phyloP scores from a whole-genome alignment of 176 grass and related monocot genomes.

The Oryza coarctata region DNA sequence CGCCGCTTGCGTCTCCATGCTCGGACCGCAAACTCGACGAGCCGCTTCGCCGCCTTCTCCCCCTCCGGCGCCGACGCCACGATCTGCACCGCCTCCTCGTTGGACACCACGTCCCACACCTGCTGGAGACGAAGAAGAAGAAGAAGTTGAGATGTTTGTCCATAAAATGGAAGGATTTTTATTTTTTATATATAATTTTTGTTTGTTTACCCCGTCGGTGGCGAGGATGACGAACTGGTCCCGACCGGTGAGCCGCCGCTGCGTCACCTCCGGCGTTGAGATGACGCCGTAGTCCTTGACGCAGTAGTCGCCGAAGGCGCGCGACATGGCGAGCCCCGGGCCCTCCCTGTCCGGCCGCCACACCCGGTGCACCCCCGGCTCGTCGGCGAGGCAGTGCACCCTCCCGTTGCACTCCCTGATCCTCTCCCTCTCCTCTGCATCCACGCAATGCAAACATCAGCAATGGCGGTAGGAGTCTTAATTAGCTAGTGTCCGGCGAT shows the following conservation, averaged over 20 bases:
- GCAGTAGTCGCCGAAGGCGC: slow-evolving; percentile 87
- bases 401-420: slow-evolving; percentile 75
- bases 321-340: slow-evolving; percentile 91
- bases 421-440: slow-evolving; percentile 73
- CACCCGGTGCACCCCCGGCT: slow-evolving; percentile 77
- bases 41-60: slow-evolving; percentile 66
- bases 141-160: neutral
- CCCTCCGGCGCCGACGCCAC: slow-evolving; percentile 54
- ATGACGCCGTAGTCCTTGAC: slow-evolving; percentile 81
- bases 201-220: slow-evolving; percentile 71
- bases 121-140: slow-evolving; percentile 24
- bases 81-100: slow-evolving; percentile 87
- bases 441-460: neutral
- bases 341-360: slow-evolving; percentile 67
- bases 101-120: slow-evolving; percentile 96
- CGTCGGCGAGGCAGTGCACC: slow-evolving; percentile 65
- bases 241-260: slow-evolving; percentile 47
- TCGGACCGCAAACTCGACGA: slow-evolving; percentile 69
- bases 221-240: slow-evolving; percentile 88
- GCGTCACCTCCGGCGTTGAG: slow-evolving; percentile 78
- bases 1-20: slow-evolving; percentile 67
- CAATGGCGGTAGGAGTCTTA: too few relatives aligned
- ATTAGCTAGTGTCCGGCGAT: too few relatives aligned
- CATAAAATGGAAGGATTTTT: too few relatives aligned
- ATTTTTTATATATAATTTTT: too few relatives aligned